phyloP scores from a whole-genome alignment of 140 eudicot species.

The Cichorium intybus region DNA sequence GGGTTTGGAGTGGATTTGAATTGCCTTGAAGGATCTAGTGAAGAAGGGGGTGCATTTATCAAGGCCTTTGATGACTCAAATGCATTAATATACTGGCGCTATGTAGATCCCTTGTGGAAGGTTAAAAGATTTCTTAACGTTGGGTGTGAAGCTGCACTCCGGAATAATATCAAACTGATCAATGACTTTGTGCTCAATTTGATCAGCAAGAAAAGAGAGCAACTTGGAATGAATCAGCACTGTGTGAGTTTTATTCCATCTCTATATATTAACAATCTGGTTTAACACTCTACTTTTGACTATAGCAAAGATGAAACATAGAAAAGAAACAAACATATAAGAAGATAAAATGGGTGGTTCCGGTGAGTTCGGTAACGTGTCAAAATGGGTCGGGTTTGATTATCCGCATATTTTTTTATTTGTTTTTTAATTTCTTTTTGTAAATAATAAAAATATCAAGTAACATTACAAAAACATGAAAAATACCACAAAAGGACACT shows the following conservation, averaged over 20 bases:
- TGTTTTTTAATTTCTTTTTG: no score
- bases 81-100: conserved; percentile 55
- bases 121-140: conserved; percentile 54
- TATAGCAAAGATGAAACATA: no score
- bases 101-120: conserved; percentile 69
- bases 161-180: conserved; percentile 41
- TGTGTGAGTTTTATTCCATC: background rate
- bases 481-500: no score
- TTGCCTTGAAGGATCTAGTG: conserved; percentile 52
- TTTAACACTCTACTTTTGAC: no score
- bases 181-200: conserved; percentile 45
- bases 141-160: conserved; percentile 60
- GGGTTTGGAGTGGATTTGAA: conserved; percentile 78
- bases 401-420: no score
- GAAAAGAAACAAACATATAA: no score
- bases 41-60: conserved; percentile 48
- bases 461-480: no score
- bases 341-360: no score
- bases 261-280: no score
- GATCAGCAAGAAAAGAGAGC: conserved; percentile 45
- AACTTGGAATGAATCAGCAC: conserved; percentile 36
- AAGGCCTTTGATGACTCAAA: conserved; percentile 74
- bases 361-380: no score
- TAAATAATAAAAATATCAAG: no score
- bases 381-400: no score